Conservation (phyloP, 805 yeast genomes). For the Yarrowia sp. region DNA sequence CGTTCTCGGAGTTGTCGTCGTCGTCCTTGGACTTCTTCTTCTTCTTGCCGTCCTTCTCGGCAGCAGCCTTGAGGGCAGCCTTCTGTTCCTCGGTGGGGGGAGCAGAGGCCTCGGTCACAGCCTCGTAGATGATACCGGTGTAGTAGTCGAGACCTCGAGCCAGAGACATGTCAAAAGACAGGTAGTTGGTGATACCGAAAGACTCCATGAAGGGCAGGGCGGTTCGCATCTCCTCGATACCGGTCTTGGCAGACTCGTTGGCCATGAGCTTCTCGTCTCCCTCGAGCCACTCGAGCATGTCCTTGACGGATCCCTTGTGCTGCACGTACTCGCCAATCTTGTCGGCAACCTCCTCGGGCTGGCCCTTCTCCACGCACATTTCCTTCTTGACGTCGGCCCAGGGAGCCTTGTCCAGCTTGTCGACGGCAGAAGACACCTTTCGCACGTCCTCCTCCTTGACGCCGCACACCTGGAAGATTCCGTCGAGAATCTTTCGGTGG, state of each 20-base stretch:
- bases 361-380: slow-evolving; percentile 90
- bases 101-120: slow-evolving; percentile 94
- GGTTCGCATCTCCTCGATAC: slow-evolving; percentile 78
- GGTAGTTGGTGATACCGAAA: slow-evolving; percentile 65
- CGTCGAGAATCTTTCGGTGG: slow-evolving; percentile 95
- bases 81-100: slow-evolving; percentile 84
- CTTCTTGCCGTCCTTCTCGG: slow-evolving; percentile 50
- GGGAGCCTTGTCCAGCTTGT: slow-evolving; percentile 92
- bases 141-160: slow-evolving; percentile 98
- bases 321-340: slow-evolving; percentile 90
- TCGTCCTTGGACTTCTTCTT: slow-evolving; percentile 58
- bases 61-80: slow-evolving; percentile 53
- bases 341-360: slow-evolving; percentile 90
- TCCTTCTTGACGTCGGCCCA: slow-evolving; percentile 95
- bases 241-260: slow-evolving; percentile 78
- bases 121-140: slow-evolving; percentile 96
- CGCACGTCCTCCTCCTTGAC: slow-evolving; percentile 93
- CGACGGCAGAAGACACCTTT: slow-evolving; percentile 92
- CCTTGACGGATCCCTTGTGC: slow-evolving; percentile 65
- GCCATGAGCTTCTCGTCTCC: slow-evolving; percentile 63
- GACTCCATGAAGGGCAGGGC: slow-evolving; percentile 83
- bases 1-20: slow-evolving; percentile 94
- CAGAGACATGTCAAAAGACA: slow-evolving; percentile 89
- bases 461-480: slow-evolving; percentile 94
- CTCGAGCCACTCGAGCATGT: slow-evolving; percentile 59